Base-by-base conservation (phyloP, 2,329 filamentous ascomycete genomes). In the Hypomyces rosellus region DNA sequence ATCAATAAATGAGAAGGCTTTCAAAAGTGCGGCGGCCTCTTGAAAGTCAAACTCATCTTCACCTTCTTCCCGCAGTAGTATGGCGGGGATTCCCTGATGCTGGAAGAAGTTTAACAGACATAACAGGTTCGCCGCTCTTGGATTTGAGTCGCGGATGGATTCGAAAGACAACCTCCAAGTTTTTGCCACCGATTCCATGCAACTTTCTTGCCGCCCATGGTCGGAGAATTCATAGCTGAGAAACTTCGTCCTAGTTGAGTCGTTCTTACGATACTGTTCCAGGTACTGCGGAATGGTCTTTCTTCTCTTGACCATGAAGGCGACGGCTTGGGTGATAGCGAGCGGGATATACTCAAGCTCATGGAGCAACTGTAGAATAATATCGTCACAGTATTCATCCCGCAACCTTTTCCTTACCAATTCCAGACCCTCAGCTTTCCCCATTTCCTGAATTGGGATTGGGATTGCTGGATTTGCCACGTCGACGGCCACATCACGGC, bases 61-160 rank as follows among this genome's bases (percentile, higher is more conserved):
- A 3, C 2, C 18, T 14, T 51, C 40, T 14, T 38, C 30, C n/a
- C 25, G 49, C 14, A 51, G 14, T 13, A 51, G 49, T 15, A 48
- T 34, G 1, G 20, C 39, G n/a, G 49, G 49, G 11, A 51, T 44
- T 13, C 49, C 45, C 4, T 48, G 45, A 34, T 51, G 49, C n/a
- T 51, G 49, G n/a, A 51, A 51, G 46, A 51, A 51, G 20, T 41
- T 48, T 20, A 51, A 40, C 2, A 51, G 40, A 25, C 39, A 51
- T 14, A 51, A 40, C 7, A 51, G 13, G 38, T 51, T 45, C 8
- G 49, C 49, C 8, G 49, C 49, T 16, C 46, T 51, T 42, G 6
- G 39, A 38, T 51, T 51, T 33, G 45, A 44, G 30, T 45, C 20
- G 7, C 49, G 39, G 25, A 51, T 48, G 5, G 39, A 37, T 25